These are phyloP conservation scores for Cutaneotrichosporon cavernicola DNA, from an alignment of 1,284 basidiomycete genomes.

Conservation along the genomic window DNA sequence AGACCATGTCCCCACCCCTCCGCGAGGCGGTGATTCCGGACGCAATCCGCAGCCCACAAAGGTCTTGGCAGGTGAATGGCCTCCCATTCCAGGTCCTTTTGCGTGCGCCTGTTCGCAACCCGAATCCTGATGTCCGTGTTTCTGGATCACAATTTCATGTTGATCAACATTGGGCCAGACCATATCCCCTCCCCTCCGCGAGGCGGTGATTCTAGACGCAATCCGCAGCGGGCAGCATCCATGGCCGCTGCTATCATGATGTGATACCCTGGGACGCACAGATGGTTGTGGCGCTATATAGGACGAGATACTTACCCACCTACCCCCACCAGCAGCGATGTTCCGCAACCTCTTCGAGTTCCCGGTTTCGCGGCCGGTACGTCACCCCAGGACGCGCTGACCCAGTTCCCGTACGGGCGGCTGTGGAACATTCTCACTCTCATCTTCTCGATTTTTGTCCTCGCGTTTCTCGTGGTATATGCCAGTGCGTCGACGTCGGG, in stretches of 20 bases:
- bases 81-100: background rate
- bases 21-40: background rate
- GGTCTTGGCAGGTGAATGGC: background rate
- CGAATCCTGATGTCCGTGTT: background rate
- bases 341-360: conserved; percentile 6
- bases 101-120: background rate
- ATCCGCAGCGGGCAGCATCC: background rate
- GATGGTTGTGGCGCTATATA: background rate
- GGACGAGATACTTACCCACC: background rate
- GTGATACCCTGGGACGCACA: background rate
- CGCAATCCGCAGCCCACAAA: background rate
- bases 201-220: background rate
- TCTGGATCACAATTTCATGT: too few species aligned
- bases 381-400: background rate
- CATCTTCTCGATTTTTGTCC: background rate
- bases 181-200: background rate
- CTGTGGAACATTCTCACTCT: conserved; percentile 3
- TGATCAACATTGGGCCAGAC: background rate
- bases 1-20: background rate
- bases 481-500: background rate
- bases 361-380: background rate
- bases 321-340: background rate
- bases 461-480: background rate
- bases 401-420: background rate
- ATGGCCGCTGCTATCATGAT: background rate